phyloP scores from a whole-genome alignment of 805 yeast species.

The Saccharomycopsis sp. region DNA sequence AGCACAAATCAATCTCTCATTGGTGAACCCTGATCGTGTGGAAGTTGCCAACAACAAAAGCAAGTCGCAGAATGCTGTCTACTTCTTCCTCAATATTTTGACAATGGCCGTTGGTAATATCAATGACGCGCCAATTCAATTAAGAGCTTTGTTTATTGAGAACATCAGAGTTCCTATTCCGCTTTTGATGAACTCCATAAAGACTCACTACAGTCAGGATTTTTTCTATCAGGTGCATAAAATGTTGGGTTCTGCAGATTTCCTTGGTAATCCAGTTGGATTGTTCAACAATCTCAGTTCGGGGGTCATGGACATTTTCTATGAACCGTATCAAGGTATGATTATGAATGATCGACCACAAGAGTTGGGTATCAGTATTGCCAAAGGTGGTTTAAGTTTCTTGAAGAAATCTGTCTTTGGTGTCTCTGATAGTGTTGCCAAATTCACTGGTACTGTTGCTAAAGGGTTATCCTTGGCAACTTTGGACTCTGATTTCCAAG shows the following conservation, averaged over 20 bases:
- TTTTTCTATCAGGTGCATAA: conserved; percentile 87
- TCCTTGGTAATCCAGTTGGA: conserved; percentile 96
- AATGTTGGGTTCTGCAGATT: conserved; percentile 91
- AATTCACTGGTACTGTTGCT: conserved; percentile 88
- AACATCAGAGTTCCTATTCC: conserved; percentile 83
- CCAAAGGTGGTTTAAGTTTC: conserved; percentile 93
- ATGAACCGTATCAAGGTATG: conserved; percentile 95
- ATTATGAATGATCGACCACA: conserved; percentile 92
- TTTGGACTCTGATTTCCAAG: conserved; percentile 78
- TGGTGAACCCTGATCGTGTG: conserved; percentile 77
- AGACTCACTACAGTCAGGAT: conserved; percentile 86
- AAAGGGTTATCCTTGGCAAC: conserved; percentile 90
- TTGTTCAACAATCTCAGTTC: conserved; percentile 86
- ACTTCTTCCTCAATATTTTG: conserved; percentile 72
- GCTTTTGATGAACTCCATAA: conserved; percentile 55
- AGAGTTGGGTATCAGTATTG: conserved; percentile 89
- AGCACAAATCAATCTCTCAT: conserved; percentile 75
- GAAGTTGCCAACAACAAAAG: conserved; percentile 52
- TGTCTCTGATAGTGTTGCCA: conserved; percentile 84
- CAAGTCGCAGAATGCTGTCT: conserved; percentile 52
- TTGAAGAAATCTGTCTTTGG: conserved; percentile 93
- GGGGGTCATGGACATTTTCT: conserved; percentile 92
- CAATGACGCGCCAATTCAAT: conserved; percentile 88
- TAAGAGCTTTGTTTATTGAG: conserved; percentile 81
- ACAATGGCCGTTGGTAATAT: conserved; percentile 97